Base-by-base conservation (phyloP, 2,329 filamentous ascomycete species). In the Aspergillus brasiliensis region DNA sequence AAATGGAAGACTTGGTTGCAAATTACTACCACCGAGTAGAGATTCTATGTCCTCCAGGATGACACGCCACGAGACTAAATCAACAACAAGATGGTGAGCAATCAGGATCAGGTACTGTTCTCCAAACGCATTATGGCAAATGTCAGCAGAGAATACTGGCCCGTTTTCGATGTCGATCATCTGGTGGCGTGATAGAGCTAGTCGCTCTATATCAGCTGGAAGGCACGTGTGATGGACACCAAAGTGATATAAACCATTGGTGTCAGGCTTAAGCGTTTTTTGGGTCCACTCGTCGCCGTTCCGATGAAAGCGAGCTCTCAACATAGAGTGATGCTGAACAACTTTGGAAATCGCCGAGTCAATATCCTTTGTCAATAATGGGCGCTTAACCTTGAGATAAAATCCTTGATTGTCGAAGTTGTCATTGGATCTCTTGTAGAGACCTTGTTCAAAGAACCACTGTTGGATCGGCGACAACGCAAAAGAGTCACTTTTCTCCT, bases 401-500 rank as follows among this genome's bases (percentile, higher is more conserved):
- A 64, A 65, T 4, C 51, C 55, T 11, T 64, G 65, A 21, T 56
- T 65, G 56, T 23, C 21, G 17, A 23, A n/a, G n/a, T 15, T 47
- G 17, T 47, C 7, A 10, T n/a, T 23, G 44, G 5, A 27, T 47
- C 5, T 23, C 37, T 15, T 40, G 60, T 65, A 21, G 53, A 58
- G 47, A 57, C 49, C n/a, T 25, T 21, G 4, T 1, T 37, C 15
- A 38, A 64, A 62, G 31, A 60, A 64, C 10, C 61, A 19, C 11
- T 61, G 40, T 19, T 67, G 65, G 13, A 65, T 62, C 1, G 65
- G 65, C 3, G 65, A 65, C 5, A 63, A 53, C 6, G 42, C 58
- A 47, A 65, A 64, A 34, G 51, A 51, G 15, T 61, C 62, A n/a
- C 51, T 58, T 10, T 44, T 31, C 3, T 56, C 56, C 8, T 59